Evolutionary conservation across 257 asterid genomes (phyloP), one percentile per base, ranked within the genome.

Genomic region (Paraleonurus japonicus): DNA sequence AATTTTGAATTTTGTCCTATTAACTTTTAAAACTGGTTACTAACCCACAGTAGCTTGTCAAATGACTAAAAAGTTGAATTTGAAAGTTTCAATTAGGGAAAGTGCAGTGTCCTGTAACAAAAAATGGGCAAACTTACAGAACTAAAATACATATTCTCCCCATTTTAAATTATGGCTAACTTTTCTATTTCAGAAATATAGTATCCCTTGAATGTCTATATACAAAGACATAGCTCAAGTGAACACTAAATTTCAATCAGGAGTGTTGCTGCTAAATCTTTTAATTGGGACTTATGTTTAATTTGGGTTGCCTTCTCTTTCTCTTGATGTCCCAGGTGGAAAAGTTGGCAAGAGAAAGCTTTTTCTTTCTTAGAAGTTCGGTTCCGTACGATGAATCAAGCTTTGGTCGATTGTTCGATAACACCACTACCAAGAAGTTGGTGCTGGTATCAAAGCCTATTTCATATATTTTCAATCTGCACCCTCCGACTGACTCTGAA

Each of bases 301-400:
- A n/a, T n/a, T n/a, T n/a, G n/a, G n/a, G n/a, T n/a, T n/a, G n/a
- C n/a, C n/a, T n/a, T n/a, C n/a, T n/a, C n/a, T n/a, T n/a, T n/a
- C n/a, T n/a, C n/a, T n/a, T n/a, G n/a, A n/a, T 75, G 61, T 69
- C 45, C 74, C 89, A 95, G 98, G 95, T 95, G 74, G 99, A 95
- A 70, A 88, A 81, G 71, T 9, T 89, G 70, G 98, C 90, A 0
- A 78, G 93, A 67, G 95, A 89, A 0, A 83, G 89, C 72, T 91
- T 88, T 72, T 91, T 94, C 85, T 81, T 87, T 69, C 96, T 94
- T 5, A 70, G 17, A 69, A 82, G 77, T 33, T 94, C 99, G 41
- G 85, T 86, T 65, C 93, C 83, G 3, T 94, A 60, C 32, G 95
- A 89, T 33, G 96, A 91, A 59, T 75, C 70, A 61, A 91, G 83